Conservation (phyloP, 2,329 filamentous ascomycete species). For the Colletotrichum euphorbiae region DNA sequence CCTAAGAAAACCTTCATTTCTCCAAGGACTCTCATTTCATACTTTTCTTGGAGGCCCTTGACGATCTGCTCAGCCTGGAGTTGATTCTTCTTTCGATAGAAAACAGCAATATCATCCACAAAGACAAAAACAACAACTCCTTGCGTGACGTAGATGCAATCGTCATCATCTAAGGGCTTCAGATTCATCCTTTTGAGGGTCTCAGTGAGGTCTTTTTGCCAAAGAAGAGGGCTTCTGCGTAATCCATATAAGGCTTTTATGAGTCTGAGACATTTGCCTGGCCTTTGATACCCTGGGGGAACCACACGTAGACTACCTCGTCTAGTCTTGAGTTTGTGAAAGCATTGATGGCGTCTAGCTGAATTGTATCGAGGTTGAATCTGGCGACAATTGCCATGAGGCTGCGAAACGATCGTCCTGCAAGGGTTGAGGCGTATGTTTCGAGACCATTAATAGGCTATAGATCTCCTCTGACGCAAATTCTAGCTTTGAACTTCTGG, state of each 20-base stretch:
- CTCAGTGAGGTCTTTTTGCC: constrained; percentile 13
- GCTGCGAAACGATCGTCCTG: no score
- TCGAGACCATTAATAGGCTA: constrained; percentile 10
- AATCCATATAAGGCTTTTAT: constrained; percentile 41
- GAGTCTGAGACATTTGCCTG: constrained; percentile 17
- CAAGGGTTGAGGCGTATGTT: constrained; percentile 36
- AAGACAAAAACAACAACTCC: constrained; percentile 40
- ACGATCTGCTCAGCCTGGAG: not conserved
- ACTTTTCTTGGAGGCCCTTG: constrained; percentile 11
- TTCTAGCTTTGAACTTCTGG: constrained; percentile 23
- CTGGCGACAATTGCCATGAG: constrained; percentile 38
- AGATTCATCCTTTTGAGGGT: not conserved
- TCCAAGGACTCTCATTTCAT: constrained; percentile 24
- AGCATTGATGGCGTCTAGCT: constrained; percentile 41
- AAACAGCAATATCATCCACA: constrained; percentile 41
- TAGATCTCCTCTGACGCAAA: constrained; percentile 27
- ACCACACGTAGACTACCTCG: constrained; percentile 33
- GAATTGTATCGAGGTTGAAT: constrained; percentile 39
- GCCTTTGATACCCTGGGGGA: constrained; percentile 29
- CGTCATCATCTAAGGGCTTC: constrained; percentile 21
- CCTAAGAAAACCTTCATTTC: constrained; percentile 37
- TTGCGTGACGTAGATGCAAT: constrained; percentile 28
- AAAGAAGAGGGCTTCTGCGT: constrained; percentile 35
- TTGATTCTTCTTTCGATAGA: constrained; percentile 20
- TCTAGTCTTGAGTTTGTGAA: constrained; percentile 39